These are phyloP conservation scores for Chrysanthemum lavandulifolium DNA, from an alignment of 129 eudicot species.

Conservation along the genomic window DNA sequence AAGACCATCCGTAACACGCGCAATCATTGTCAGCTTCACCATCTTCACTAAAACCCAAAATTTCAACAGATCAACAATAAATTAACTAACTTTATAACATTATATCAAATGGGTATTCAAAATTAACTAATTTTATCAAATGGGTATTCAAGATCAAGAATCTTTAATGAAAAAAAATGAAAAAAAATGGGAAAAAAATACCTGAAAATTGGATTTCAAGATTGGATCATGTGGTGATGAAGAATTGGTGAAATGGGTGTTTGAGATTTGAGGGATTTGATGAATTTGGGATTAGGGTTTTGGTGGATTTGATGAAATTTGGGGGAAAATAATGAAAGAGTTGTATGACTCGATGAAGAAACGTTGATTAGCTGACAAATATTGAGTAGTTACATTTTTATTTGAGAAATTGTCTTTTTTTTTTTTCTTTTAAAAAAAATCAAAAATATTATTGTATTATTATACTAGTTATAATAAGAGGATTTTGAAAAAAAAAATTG, in stretches of 20 bases:
- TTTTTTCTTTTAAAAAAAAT: no score
- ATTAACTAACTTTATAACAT: no score
- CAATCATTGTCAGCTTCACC: constrained; percentile 99
- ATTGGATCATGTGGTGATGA: not conserved
- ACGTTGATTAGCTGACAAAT: not conserved
- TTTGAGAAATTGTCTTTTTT: no score
- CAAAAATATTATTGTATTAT: no score
- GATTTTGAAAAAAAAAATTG: no score
- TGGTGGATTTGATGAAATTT: not conserved
- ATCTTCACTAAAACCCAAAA: constrained; percentile 22
- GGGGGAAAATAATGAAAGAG: not conserved
- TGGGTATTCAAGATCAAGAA: constrained; percentile 95
- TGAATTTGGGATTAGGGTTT: not conserved
- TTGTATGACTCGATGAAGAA: not conserved
- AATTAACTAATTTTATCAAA: no score
- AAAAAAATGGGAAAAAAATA: no score
- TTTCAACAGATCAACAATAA: no score
- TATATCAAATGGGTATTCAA: no score
- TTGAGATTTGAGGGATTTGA: not conserved
- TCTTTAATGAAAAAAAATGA: constrained; percentile 10
- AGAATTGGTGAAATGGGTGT: no score
- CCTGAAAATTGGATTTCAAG: not conserved
- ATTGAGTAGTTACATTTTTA: not conserved
- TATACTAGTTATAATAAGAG: no score
- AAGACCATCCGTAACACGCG: constrained; percentile 98